phyloP scores from a whole-genome alignment of 2,329 filamentous ascomycete genomes.

The Fusarium pseudonygamai region DNA sequence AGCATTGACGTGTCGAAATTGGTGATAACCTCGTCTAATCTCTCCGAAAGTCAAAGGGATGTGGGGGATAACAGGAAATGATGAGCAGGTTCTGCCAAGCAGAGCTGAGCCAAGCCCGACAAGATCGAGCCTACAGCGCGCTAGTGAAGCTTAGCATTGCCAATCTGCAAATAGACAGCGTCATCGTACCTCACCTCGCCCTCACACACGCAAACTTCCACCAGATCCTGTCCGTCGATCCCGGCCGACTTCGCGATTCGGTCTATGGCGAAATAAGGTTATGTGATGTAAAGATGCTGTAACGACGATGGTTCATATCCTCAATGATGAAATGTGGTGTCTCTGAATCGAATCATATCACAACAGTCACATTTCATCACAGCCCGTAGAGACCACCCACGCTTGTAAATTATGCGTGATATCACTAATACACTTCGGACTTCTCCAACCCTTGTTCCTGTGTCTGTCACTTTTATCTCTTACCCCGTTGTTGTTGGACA shows the following conservation, averaged over 20 bases:
- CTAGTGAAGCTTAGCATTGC: background rate
- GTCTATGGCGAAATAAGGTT: background rate
- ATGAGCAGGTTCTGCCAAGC: conserved; percentile 4
- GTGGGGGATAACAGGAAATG: conserved; percentile 11
- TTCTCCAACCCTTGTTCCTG: background rate
- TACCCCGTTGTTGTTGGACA: background rate
- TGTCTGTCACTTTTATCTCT: background rate
- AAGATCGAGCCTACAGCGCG: background rate
- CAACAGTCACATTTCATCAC: background rate
- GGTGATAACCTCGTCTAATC: conserved; percentile 13
- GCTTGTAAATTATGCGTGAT: background rate
- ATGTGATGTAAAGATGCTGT: conserved; percentile 17
- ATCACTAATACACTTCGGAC: conserved; percentile 9
- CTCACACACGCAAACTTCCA: conserved; percentile 19
- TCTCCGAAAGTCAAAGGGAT: conserved; percentile 2
- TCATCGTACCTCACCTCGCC: conserved; percentile 17
- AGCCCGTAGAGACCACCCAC: background rate
- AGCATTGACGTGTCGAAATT: background rate
- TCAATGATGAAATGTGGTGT: conserved; percentile 4
- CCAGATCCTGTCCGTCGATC: conserved; percentile 33
- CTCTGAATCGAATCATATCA: background rate
- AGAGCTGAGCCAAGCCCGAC: conserved; percentile 11
- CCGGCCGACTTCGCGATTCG: background rate
- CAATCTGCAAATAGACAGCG: background rate
- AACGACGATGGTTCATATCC: background rate